Percentiles rank a stretch among this genome's conserved stretches.
phyloP scores from a whole-genome alignment of 129 eudicot genomes.

The Scalesia atractyloides region DNA sequence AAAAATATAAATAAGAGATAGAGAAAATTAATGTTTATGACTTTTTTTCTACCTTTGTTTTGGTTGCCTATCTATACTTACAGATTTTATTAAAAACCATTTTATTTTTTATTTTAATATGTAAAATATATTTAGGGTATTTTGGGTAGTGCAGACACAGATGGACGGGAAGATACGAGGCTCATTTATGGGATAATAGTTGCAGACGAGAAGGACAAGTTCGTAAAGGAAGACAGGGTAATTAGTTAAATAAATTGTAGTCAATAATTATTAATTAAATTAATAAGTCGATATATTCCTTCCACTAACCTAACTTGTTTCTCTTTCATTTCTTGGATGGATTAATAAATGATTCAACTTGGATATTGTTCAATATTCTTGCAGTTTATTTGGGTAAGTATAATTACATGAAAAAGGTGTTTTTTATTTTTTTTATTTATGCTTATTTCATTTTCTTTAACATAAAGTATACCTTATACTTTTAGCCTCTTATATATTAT shows the following conservation, averaged over 20 bases:
- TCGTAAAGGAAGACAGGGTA: constrained; percentile 98
- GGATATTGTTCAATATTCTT: constrained; percentile 43
- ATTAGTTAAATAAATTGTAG: background rate
- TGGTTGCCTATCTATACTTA: background rate
- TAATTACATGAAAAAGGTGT: constrained; percentile 25
- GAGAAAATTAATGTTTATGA: too few species aligned
- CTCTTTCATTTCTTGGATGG: constrained; percentile 31
- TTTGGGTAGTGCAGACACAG: constrained; percentile 70
- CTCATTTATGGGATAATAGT: constrained; percentile 99
- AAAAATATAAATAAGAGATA: too few species aligned
- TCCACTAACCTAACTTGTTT: constrained; percentile 23
- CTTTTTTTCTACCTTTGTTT: too few species aligned
- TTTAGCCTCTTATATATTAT: background rate
- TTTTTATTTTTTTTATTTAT: constrained; percentile 18
- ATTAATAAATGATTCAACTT: constrained; percentile 32
- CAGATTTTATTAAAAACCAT: background rate
- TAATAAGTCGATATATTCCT: constrained; percentile 12
- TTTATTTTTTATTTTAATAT: background rate
- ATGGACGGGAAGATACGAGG: constrained; percentile 98
- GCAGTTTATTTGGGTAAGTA: constrained; percentile 95
- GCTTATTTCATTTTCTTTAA: background rate
- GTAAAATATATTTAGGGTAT: constrained; percentile 23
- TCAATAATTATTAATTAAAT: background rate
- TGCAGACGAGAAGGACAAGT: constrained; percentile 98
- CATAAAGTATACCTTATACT: background rate